Evolutionary conservation across 2,329 filamentous ascomycete species (phyloP).

Genomic region (Diplodia mutila): DNA sequence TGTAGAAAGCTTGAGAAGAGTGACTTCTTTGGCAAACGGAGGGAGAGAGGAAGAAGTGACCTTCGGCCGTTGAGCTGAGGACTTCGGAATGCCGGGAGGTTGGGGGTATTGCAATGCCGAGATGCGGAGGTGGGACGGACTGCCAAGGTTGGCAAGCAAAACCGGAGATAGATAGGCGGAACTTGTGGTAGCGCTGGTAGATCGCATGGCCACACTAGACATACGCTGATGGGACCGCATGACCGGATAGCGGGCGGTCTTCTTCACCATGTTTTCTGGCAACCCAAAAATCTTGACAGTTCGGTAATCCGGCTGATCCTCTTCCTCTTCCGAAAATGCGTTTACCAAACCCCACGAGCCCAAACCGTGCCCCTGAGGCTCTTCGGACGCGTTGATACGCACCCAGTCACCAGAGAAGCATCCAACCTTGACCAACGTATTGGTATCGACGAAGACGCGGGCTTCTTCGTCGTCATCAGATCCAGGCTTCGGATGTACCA

Average conservation of each 20-base stretch:
- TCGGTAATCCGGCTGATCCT: conserved; percentile 68
- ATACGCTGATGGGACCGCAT: conserved; percentile 51
- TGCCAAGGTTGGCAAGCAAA: conserved; percentile 81
- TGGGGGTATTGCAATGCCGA: conserved; percentile 63
- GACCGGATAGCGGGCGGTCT: conserved; percentile 58
- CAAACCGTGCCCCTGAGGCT: conserved; percentile 69
- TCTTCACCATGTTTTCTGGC: conserved; percentile 69
- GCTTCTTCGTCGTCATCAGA: conserved; percentile 86
- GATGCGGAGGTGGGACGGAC: conserved; percentile 76
- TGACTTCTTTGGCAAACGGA: conserved; percentile 75
- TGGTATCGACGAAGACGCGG: conserved; percentile 87
- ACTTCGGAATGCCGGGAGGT: conserved; percentile 41
- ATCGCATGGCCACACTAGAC: conserved; percentile 49
- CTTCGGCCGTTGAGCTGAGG: conserved; percentile 47
- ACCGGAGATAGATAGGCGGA: conserved; percentile 80
- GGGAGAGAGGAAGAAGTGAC: conserved; percentile 54
- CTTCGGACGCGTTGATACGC: conserved; percentile 75
- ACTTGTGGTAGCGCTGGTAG: neutral
- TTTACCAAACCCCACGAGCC: conserved; percentile 67
- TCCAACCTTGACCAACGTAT: conserved; percentile 82
- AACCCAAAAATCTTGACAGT: conserved; percentile 88
- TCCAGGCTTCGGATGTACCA: conserved; percentile 81
- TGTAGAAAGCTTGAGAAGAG: conserved; percentile 83
- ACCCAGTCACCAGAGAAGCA: conserved; percentile 99
- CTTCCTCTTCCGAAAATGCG: conserved; percentile 65